Base-by-base conservation (phyloP, 2,329 filamentous ascomycete species). In the Fusarium marasasianum region DNA sequence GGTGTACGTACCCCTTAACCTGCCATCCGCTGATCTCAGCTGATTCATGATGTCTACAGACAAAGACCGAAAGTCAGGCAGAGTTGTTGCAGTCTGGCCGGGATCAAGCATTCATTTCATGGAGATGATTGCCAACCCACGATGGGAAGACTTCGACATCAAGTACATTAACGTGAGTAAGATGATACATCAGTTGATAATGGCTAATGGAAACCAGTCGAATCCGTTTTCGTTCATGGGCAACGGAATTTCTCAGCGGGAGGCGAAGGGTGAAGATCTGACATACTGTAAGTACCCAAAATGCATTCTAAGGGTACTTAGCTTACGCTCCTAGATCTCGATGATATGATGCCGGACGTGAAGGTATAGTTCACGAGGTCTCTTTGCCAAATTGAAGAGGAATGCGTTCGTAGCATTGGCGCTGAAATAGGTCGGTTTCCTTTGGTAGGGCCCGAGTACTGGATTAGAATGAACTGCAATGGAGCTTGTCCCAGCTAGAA, bases 111-210 rank as follows among this genome's bases (percentile, higher is more conserved):
- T 56, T 1, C 53, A 56, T 41, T 41, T 56, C 20, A 56, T 56
- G 53, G 53, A 56, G 5, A 56, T 56, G 53, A 56, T 56, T 18
- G 37, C 20, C 3, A 41, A 11, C 6, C 53, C 37, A 5, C 53
- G 37, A 20, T 56, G 53, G 37, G 53, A 56, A 56, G 53, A 56
- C 24, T 56, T 56, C 11, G 40, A 56, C 8, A 56, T 56, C 17
- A 29, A 56, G 15, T 56, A 56, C 11, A 43, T 24, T 5, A 41
- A 56, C 3, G 53, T 56, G 14, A 41, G 53, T 24, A 15, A 13
- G 14, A 12, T 14, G 14, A 18, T 3, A 0, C 3, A 0, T n/a
- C 2, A 8, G 7, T 8, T 5, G 18, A 41, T 1, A 1, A 14
- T 31, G 24, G 6, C 37, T 55, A 8, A 55, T 6, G 0, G 9